These are phyloP conservation scores for Mrakia gelida DNA, from an alignment of 768 basidiomycete genomes.

Conservation along the genomic window DNA sequence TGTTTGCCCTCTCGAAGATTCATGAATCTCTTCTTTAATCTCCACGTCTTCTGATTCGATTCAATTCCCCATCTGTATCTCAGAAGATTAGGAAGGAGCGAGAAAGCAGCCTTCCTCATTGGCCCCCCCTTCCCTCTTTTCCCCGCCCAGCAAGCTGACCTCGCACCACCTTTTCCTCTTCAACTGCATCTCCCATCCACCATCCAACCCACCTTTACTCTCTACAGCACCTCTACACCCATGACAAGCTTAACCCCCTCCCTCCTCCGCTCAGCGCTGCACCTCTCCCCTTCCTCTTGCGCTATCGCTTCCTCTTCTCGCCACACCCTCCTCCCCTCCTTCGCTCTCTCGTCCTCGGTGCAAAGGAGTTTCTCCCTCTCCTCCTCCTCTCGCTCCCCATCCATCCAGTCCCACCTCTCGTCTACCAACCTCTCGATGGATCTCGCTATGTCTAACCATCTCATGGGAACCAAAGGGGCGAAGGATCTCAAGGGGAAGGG, in stretches of 20 bases:
- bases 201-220: background rate
- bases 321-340: background rate
- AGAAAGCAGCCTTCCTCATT: background rate
- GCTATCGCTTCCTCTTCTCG: background rate
- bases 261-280: background rate
- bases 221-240: background rate
- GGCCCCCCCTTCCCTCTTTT: background rate
- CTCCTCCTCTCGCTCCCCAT: background rate
- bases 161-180: background rate
- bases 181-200: background rate
- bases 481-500: slow-evolving; percentile 2
- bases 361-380: no score
- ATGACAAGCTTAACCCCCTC: background rate
- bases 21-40: no score
- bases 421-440: background rate
- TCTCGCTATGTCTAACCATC: background rate
- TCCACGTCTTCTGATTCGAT: no score
- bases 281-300: background rate
- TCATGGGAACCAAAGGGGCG: background rate
- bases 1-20: no score
- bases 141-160: background rate
- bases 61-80: no score
- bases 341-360: no score
- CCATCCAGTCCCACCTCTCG: background rate
- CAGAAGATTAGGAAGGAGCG: background rate